Conservation (phyloP, 2,329 filamentous ascomycete species). For the Ophiostoma pallidulum region DNA sequence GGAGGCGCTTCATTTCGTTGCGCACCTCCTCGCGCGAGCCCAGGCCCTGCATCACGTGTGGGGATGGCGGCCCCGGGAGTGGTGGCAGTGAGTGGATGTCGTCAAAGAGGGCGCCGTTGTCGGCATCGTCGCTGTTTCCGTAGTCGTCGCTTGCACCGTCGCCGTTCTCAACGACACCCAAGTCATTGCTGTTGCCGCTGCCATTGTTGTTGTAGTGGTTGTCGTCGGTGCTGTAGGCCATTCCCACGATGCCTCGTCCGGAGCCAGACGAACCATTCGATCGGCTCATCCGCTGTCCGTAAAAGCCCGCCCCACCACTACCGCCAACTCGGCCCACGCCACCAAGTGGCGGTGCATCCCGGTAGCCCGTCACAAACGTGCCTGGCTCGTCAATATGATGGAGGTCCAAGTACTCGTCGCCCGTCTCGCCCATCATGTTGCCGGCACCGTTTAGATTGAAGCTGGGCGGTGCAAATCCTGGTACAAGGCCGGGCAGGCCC, state of each 20-base stretch:
- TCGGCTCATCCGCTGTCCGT: constrained; percentile 5
- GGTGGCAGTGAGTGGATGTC: constrained; percentile 11
- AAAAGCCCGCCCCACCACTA: no score
- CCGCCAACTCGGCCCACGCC: background rate
- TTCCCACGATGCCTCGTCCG: background rate
- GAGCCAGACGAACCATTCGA: constrained; percentile 3
- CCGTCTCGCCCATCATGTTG: constrained; percentile 18
- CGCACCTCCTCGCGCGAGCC: constrained; percentile 25
- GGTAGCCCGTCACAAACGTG: background rate
- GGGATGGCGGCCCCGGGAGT: constrained; percentile 28
- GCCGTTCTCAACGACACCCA: no score
- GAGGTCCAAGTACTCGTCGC: constrained; percentile 21
- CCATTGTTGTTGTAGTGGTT: background rate
- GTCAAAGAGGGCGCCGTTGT: background rate
- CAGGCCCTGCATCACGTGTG: constrained; percentile 37
- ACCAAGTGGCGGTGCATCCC: background rate
- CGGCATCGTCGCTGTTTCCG: background rate
- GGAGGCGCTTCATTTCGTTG: constrained; percentile 31
- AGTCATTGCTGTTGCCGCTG: background rate
- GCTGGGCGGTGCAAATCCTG: background rate
- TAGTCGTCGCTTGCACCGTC: background rate
- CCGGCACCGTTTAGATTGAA: background rate
- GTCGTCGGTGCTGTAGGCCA: constrained; percentile 9
- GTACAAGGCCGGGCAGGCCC: background rate
- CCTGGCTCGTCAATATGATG: constrained; percentile 18